Conservation (phyloP, 495 filamentous ascomycete genomes). For the Articulospora tetracladia region DNA sequence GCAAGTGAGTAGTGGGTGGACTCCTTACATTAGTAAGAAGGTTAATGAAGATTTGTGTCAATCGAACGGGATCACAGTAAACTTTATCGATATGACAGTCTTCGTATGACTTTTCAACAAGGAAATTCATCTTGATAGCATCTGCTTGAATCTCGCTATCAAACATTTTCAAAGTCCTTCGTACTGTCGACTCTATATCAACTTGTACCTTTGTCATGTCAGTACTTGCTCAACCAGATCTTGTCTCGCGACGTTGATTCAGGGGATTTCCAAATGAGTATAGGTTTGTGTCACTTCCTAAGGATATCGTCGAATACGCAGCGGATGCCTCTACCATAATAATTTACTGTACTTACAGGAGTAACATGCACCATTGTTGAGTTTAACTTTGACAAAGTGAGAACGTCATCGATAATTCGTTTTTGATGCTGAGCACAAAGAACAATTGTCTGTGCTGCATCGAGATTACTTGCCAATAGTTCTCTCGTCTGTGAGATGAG, state of each 20-base stretch:
- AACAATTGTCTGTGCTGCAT: conserved; percentile 77
- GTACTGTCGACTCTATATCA: conserved; percentile 62
- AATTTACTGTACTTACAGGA: conserved; percentile 40
- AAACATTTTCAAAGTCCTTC: conserved; percentile 64
- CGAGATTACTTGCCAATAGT: conserved; percentile 53
- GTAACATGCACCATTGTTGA: conserved; percentile 72
- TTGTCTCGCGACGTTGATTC: no score
- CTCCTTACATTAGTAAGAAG: conserved; percentile 56
- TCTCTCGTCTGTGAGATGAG: conserved; percentile 12
- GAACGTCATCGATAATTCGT: conserved; percentile 64
- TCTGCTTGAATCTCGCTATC: conserved; percentile 51
- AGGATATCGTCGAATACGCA: no score
- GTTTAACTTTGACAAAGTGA: conserved; percentile 80
- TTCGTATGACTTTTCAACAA: conserved; percentile 49
- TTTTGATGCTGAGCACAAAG: conserved; percentile 81
- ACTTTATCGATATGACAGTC: conserved; percentile 58
- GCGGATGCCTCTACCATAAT: no score
- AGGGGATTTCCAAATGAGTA: no score
- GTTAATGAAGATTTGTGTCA: conserved; percentile 77
- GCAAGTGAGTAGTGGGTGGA: neutral
- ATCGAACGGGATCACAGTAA: conserved; percentile 67
- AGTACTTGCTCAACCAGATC: no score
- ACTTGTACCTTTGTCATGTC: conserved; percentile 42
- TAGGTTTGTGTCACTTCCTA: no score
- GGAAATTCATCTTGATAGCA: conserved; percentile 50